Percentiles rank a stretch among this genome's conserved stretches.
These are phyloP conservation scores for Nepenthes mirabilis DNA, from an alignment of 148 eudicot species.

Conservation along the genomic window DNA sequence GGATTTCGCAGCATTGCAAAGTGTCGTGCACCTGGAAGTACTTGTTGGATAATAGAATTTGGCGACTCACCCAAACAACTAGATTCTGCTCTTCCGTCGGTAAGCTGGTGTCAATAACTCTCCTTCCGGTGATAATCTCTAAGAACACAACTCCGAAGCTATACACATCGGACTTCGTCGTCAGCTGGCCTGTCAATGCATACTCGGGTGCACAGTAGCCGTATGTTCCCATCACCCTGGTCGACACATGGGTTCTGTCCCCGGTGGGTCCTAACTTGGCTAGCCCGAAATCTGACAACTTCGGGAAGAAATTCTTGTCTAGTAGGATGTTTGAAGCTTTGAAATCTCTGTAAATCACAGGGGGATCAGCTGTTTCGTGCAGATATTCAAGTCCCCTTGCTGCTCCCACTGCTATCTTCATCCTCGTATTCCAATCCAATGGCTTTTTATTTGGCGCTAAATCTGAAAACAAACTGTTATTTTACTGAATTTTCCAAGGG, in stretches of 20 bases:
- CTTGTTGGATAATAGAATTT: background rate
- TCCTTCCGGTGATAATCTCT: slow-evolving; percentile 70
- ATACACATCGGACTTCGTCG: slow-evolving; percentile 69
- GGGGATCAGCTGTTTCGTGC: slow-evolving; percentile 70
- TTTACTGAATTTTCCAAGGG: background rate
- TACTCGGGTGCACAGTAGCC: slow-evolving; percentile 92
- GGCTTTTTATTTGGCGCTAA: slow-evolving; percentile 24
- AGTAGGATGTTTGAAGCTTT: slow-evolving; percentile 73
- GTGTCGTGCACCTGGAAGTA: background rate
- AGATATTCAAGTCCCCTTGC: slow-evolving; percentile 75
- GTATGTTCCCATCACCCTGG: slow-evolving; percentile 82
- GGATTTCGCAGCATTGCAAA: background rate
- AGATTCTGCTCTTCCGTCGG: slow-evolving; percentile 66
- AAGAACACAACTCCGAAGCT: slow-evolving; percentile 88
- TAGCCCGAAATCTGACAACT: slow-evolving; percentile 83
- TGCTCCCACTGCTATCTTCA: slow-evolving; percentile 68
- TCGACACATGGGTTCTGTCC: slow-evolving; percentile 43
- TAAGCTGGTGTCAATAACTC: slow-evolving; percentile 58
- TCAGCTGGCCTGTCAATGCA: slow-evolving; percentile 60
- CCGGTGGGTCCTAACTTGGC: slow-evolving; percentile 73
- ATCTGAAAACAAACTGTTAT: slow-evolving; percentile 19
- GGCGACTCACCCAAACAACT: slow-evolving; percentile 45
- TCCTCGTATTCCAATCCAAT: slow-evolving; percentile 56
- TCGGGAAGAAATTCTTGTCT: slow-evolving; percentile 46
- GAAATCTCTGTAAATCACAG: slow-evolving; percentile 74